Evolutionary conservation across 345 rosid species (phyloP).

Genomic region (Microthlaspi erraticum): DNA sequence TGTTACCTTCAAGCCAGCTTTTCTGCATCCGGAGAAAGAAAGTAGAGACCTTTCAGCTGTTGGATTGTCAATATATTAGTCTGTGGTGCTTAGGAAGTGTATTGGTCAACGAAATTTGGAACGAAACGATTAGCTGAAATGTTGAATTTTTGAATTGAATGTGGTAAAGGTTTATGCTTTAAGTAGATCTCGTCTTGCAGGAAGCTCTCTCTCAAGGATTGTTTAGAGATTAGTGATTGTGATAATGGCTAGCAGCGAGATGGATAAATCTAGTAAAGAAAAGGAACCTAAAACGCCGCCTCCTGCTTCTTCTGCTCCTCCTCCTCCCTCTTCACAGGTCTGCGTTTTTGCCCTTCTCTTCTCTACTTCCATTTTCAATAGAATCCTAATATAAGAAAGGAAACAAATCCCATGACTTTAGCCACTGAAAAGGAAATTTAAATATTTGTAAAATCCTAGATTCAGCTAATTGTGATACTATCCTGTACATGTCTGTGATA

Average conservation of each 20-base stretch:
- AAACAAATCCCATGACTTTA: slow-evolving; percentile 13
- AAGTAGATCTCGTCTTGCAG: slow-evolving; percentile 48
- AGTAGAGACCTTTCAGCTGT: slow-evolving; percentile 23
- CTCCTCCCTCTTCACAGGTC: slow-evolving; percentile 67
- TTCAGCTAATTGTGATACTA: slow-evolving; percentile 19
- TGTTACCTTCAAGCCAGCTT: slow-evolving; percentile 8
- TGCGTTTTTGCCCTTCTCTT: slow-evolving; percentile 24
- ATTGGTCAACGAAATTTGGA: slow-evolving; percentile 21
- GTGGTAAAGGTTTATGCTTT: neutral
- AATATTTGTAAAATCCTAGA: neutral
- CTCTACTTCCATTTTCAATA: neutral
- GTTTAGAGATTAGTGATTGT: slow-evolving; percentile 33
- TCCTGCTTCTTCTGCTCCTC: slow-evolving; percentile 54
- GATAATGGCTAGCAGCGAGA: slow-evolving; percentile 72
- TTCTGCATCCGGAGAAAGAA: slow-evolving; percentile 27
- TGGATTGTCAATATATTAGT: neutral
- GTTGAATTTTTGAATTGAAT: slow-evolving; percentile 12
- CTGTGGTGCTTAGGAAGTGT: slow-evolving; percentile 22
- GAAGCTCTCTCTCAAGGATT: slow-evolving; percentile 51
- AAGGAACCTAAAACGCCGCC: slow-evolving; percentile 69
- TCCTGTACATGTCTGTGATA: slow-evolving; percentile 25
- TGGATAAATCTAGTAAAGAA: slow-evolving; percentile 71
- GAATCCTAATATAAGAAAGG: neutral
- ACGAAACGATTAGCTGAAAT: slow-evolving; percentile 10
- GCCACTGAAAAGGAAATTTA: slow-evolving; percentile 15